phyloP scores from a whole-genome alignment of 257 asterid genomes.

The Gentiana dahurica region DNA sequence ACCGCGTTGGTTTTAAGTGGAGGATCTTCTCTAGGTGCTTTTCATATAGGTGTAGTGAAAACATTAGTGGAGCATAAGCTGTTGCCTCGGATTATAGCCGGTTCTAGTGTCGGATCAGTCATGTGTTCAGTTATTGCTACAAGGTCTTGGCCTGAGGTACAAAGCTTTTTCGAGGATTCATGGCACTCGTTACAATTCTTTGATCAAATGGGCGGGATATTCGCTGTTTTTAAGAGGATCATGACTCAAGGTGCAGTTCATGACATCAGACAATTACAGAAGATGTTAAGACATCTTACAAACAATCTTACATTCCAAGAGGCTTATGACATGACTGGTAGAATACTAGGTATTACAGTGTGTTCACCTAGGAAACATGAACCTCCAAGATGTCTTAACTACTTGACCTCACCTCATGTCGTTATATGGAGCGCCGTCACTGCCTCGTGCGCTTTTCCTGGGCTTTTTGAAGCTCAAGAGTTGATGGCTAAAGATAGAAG shows the following conservation, averaged over 20 bases:
- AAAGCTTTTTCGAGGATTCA: conserved; percentile 84
- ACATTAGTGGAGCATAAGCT: conserved; percentile 87
- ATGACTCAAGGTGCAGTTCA: conserved; percentile 87
- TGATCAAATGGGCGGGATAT: conserved; percentile 81
- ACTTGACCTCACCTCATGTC: conserved; percentile 97
- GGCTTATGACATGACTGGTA: conserved; percentile 94
- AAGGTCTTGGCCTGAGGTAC: conserved; percentile 95
- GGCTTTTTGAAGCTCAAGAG: conserved; percentile 95
- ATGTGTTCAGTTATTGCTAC: conserved; percentile 93
- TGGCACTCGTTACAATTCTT: conserved; percentile 84
- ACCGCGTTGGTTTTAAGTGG: conserved; percentile 91
- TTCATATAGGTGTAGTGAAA: conserved; percentile 86
- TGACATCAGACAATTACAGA: conserved; percentile 80
- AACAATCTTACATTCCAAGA: conserved; percentile 92
- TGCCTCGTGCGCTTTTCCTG: conserved; percentile 97
- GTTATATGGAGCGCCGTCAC: conserved; percentile 99
- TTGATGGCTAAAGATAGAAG: conserved; percentile 93
- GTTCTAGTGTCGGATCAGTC: conserved; percentile 91
- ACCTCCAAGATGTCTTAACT: conserved; percentile 95
- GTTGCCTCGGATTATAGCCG: conserved; percentile 86
- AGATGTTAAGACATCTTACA: conserved; percentile 69
- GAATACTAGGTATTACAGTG: conserved; percentile 81
- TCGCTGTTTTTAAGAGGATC: conserved; percentile 66
- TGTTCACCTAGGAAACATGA: conserved; percentile 99
- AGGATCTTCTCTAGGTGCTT: conserved; percentile 94